A percentile compares a stretch with the other conserved stretches of the same genome.
These are phyloP conservation scores for Penicillium paradoxum DNA, from an alignment of 495 filamentous ascomycete species.

Conservation along the genomic window DNA sequence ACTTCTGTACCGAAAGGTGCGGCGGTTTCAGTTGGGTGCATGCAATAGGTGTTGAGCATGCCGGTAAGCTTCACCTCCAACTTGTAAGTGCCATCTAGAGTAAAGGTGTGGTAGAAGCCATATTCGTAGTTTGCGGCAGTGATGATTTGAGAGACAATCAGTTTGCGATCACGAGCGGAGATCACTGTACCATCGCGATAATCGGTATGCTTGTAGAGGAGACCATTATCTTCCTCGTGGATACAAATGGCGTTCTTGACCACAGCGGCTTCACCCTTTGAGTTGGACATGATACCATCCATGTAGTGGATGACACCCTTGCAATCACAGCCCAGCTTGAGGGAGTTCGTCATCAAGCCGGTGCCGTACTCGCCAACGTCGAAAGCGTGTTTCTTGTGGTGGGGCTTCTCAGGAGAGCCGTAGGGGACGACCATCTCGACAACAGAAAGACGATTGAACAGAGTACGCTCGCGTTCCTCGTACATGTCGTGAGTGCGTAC, in stretches of 20 bases:
- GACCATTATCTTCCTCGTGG: constrained; percentile 70
- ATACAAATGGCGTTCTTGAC: constrained; percentile 75
- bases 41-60: constrained; percentile 67
- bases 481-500: constrained; percentile 87
- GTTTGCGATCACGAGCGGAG: constrained; percentile 62
- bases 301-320: constrained; percentile 75
- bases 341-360: constrained; percentile 70
- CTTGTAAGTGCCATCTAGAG: constrained; percentile 46
- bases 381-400: constrained; percentile 74
- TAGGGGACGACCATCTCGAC: constrained; percentile 80
- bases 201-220: constrained; percentile 81
- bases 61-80: constrained; percentile 48
- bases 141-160: constrained; percentile 64
- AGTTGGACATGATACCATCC: constrained; percentile 48
- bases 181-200: constrained; percentile 65
- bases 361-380: constrained; percentile 74
- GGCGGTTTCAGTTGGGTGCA: constrained; percentile 42
- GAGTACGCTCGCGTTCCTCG: constrained; percentile 68
- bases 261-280: constrained; percentile 53
- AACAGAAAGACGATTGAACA: constrained; percentile 65
- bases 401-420: constrained; percentile 65
- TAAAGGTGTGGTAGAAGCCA: constrained; percentile 50
- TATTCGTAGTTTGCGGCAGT: constrained; percentile 63
- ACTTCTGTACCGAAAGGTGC: constrained; percentile 48
- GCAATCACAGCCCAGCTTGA: constrained; percentile 65